Evolutionary conservation across 495 filamentous ascomycete species (phyloP).

Genomic region (Tuber magnatum): DNA sequence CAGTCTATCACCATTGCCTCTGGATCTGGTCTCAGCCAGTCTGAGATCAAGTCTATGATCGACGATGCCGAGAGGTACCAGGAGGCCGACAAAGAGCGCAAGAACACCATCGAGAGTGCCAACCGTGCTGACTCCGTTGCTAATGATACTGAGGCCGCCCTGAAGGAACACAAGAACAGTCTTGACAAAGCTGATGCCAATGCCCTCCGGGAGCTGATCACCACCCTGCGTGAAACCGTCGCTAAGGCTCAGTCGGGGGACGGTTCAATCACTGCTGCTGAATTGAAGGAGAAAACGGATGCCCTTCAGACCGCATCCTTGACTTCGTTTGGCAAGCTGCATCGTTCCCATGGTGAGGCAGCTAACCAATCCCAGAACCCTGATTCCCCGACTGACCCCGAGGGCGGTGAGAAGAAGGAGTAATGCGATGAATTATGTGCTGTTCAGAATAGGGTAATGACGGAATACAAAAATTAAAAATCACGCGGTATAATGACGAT

Average conservation of each 20-base stretch:
- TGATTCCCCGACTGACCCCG: neutral
- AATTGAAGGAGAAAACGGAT: slow-evolving; percentile 96
- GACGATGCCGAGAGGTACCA: slow-evolving; percentile 95
- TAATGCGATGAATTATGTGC: neutral
- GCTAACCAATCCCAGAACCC: neutral
- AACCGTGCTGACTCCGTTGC: slow-evolving; percentile 94
- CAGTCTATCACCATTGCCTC: slow-evolving; percentile 99
- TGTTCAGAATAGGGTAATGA: neutral
- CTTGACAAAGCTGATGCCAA: slow-evolving; percentile 96
- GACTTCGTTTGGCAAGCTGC: slow-evolving; percentile 99
- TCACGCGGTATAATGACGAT: neutral
- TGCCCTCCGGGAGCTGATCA: slow-evolving; percentile 88
- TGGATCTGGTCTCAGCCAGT: slow-evolving; percentile 91
- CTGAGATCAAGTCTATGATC: slow-evolving; percentile 94
- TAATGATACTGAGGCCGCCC: slow-evolving; percentile 96
- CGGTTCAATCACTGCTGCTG: slow-evolving; percentile 69
- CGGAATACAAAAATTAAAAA: neutral
- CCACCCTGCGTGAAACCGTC: slow-evolving; percentile 77
- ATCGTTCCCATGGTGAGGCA: slow-evolving; percentile 73
- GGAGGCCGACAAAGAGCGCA: slow-evolving; percentile 93
- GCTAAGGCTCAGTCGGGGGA: slow-evolving; percentile 93
- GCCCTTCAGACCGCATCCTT: slow-evolving; percentile 93
- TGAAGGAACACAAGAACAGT: slow-evolving; percentile 91
- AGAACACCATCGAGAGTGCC: slow-evolving; percentile 84
- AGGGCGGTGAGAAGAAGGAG: neutral